These are phyloP conservation scores for Daldinia decipiens DNA, from an alignment of 495 filamentous ascomycete genomes.

Conservation along the genomic window DNA sequence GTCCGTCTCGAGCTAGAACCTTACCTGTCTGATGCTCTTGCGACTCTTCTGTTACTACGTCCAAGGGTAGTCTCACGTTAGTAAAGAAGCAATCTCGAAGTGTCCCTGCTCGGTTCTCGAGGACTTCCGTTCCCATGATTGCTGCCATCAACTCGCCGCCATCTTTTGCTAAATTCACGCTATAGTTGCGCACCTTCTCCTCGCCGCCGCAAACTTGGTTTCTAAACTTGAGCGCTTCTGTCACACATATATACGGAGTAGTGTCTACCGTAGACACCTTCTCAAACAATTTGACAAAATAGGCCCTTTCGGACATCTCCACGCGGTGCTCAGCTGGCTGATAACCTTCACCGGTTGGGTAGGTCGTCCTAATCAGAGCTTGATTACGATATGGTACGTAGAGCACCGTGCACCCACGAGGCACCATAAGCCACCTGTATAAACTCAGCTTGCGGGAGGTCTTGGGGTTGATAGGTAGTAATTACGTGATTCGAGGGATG, in stretches of 20 bases:
- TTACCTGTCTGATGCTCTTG: slow-evolving; percentile 37
- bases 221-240: slow-evolving; percentile 74
- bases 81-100: slow-evolving; percentile 59
- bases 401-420: slow-evolving; percentile 77
- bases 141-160: slow-evolving; percentile 67
- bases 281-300: slow-evolving; percentile 73
- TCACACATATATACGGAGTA: slow-evolving; percentile 71
- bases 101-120: slow-evolving; percentile 61
- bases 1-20: slow-evolving; percentile 38
- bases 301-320: slow-evolving; percentile 27
- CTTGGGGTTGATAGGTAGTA: slow-evolving; percentile 59
- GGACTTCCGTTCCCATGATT: slow-evolving; percentile 72
- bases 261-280: slow-evolving; percentile 77
- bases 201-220: slow-evolving; percentile 77
- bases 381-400: slow-evolving; percentile 80
- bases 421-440: slow-evolving; percentile 82
- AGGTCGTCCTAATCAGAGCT: slow-evolving; percentile 70
- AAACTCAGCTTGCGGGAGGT: slow-evolving; percentile 67
- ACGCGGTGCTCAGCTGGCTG: slow-evolving; percentile 31
- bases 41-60: slow-evolving; percentile 41
- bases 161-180: slow-evolving; percentile 61
- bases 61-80: slow-evolving; percentile 75
- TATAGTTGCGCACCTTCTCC: slow-evolving; percentile 69
- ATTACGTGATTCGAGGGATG: not conserved
- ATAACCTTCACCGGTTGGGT: slow-evolving; percentile 75